Conservation (phyloP, 2,329 filamentous ascomycete genomes). For the Ceratocystis destructans region DNA sequence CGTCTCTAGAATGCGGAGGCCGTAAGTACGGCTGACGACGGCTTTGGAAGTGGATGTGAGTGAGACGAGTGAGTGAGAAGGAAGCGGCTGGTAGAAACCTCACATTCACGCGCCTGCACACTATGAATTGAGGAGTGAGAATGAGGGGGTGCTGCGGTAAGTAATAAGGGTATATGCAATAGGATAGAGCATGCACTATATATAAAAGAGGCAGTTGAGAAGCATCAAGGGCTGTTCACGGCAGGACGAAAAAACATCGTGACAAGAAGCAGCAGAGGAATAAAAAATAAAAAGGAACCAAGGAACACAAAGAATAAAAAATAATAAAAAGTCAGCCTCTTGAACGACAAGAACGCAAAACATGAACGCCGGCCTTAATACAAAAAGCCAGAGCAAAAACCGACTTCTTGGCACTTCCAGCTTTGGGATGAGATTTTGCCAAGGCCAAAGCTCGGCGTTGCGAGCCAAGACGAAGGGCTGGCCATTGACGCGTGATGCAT, state of each 20-base stretch:
- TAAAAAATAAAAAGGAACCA: background rate
- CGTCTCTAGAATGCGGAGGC: background rate
- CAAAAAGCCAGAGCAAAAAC: background rate
- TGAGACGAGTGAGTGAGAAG: background rate
- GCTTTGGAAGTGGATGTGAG: background rate
- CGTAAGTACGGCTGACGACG: background rate
- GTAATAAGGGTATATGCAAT: background rate
- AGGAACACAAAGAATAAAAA: conserved; percentile 5
- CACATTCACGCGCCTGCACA: background rate
- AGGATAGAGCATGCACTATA: background rate
- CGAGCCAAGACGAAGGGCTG: conserved; percentile 17
- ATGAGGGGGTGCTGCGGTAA: background rate
- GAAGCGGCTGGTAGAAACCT: background rate
- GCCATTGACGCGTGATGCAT: conserved; percentile 15
- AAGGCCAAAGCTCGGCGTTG: conserved; percentile 19
- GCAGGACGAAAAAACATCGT: background rate
- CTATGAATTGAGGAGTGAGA: background rate
- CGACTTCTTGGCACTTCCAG: conserved; percentile 16
- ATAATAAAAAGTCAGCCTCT: background rate
- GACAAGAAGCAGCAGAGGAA: conserved; percentile 8
- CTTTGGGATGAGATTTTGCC: conserved; percentile 17
- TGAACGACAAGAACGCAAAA: background rate
- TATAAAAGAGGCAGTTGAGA: background rate
- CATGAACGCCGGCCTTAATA: conserved; percentile 2
- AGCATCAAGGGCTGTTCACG: background rate